A percentile compares a stretch with the other conserved stretches of the same genome.
phyloP scores from a whole-genome alignment of 129 eudicot genomes.

The Centella asiatica region DNA sequence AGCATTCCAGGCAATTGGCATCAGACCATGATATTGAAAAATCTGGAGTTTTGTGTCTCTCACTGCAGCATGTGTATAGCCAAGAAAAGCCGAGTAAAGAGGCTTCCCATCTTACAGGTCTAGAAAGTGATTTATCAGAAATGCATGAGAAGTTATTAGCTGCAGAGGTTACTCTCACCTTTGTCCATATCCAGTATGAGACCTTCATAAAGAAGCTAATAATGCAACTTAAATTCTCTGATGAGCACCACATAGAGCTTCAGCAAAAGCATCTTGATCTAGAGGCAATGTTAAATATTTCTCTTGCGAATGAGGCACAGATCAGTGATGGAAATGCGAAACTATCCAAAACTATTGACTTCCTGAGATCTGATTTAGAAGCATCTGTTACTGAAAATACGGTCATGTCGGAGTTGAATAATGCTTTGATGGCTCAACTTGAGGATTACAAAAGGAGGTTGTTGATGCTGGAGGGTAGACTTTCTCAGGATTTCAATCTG shows the following conservation, averaged over 20 bases:
- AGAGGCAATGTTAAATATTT: slow-evolving; percentile 21
- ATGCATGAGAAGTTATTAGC: slow-evolving; percentile 33
- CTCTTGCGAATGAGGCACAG: slow-evolving; percentile 29
- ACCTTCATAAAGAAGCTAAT: slow-evolving; percentile 31
- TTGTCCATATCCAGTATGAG: slow-evolving; percentile 35
- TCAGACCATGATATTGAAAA: slow-evolving; percentile 44
- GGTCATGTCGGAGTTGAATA: slow-evolving; percentile 31
- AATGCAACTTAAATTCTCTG: slow-evolving; percentile 26
- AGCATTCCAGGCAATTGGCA: slow-evolving; percentile 1
- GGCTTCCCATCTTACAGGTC: slow-evolving; percentile 14
- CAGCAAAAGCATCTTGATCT: slow-evolving; percentile 27
- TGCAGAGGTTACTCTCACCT: slow-evolving; percentile 42
- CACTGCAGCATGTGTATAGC: slow-evolving; percentile 26
- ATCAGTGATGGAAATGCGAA: slow-evolving; percentile 32
- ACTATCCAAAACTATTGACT: slow-evolving; percentile 23
- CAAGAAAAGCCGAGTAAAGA: slow-evolving; percentile 29
- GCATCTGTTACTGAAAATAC: slow-evolving; percentile 28
- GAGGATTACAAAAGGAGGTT: slow-evolving; percentile 25
- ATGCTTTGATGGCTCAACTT: slow-evolving; percentile 20
- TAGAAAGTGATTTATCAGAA: slow-evolving; percentile 29
- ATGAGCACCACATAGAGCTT: slow-evolving; percentile 29
- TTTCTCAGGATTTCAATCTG: slow-evolving; percentile 22
- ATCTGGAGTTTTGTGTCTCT: slow-evolving; percentile 20
- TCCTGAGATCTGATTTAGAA: slow-evolving; percentile 40
- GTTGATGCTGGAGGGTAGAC: slow-evolving; percentile 16